These are phyloP conservation scores for Monilinia fructigena DNA, from an alignment of 2,329 filamentous ascomycete genomes.

Conservation along the genomic window DNA sequence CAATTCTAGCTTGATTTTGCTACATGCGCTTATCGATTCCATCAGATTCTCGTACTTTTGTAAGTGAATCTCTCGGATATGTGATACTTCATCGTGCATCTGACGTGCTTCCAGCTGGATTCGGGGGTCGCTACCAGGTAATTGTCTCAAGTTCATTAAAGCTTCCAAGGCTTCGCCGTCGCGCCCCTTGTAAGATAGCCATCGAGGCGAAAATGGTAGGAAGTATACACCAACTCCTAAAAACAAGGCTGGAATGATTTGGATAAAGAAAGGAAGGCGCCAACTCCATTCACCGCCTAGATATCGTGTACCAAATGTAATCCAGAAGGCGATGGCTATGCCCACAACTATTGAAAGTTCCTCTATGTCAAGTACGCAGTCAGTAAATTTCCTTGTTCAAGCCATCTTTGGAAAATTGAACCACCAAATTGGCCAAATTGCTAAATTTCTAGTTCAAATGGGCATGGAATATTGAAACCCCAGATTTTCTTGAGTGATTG, in stretches of 20 bases:
- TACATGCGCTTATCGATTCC: conserved; percentile 22
- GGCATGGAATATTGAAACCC: too few species aligned
- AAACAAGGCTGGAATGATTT: conserved; percentile 34
- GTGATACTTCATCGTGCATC: conserved; percentile 45
- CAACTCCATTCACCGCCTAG: conserved; percentile 35
- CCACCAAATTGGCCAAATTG: neutral
- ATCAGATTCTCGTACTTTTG: conserved; percentile 42
- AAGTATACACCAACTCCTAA: conserved; percentile 44
- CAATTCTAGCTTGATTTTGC: conserved; percentile 48
- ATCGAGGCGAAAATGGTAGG: conserved; percentile 49
- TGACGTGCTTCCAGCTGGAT: conserved; percentile 52
- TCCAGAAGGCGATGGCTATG: conserved; percentile 47
- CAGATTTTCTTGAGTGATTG: neutral
- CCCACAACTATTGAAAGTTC: conserved; percentile 45
- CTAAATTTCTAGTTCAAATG: neutral
- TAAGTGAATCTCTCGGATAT: conserved; percentile 42
- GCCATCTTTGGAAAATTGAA: neutral
- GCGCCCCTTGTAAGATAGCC: conserved; percentile 46
- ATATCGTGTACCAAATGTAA: conserved; percentile 45
- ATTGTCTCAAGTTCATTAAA: conserved; percentile 49
- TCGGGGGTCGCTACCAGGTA: conserved; percentile 49
- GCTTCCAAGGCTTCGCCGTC: conserved; percentile 49
- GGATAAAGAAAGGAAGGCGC: conserved; percentile 40
- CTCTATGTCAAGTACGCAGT: conserved; percentile 23
- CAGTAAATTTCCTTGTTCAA: neutral